Base-by-base conservation (phyloP, 1,284 basidiomycete species). In the Malassezia yamatoensis region DNA sequence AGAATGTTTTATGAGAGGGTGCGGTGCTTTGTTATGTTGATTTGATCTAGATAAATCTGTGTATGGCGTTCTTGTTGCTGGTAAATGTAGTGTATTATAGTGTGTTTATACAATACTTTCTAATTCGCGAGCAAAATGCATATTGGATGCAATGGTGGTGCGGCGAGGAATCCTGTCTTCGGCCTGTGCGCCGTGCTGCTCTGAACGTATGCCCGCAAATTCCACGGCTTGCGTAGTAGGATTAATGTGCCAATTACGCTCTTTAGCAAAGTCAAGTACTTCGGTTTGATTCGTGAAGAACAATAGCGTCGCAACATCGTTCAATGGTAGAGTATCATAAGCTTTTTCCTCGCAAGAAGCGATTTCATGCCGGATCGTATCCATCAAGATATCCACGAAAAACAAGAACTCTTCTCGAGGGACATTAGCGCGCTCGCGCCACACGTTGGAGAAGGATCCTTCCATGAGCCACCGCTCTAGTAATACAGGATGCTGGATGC, bases 381-480 rank as follows among this genome's bases (percentile, higher is more conserved):
- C 85, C 84, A 93, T 88, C 59, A 93, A 78, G 65, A 86, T 85
- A 70, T 90, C 86, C 13, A 90, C 84, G 70, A 93, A 93, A 79
- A 85, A 87, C 65, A 83, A 85, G 78, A 90, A 90, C 74, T 93
- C 90, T 59, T 87, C 85, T 35, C 63, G 62, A 1, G 73, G 60
- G 20, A 64, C 88, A 66, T 90, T 84, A 62, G 88, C 85, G 64
- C 90, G 82, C 40, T 91, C 90, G 64, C 87, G 84, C 89, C 93
- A 99, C 3, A 98, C 91, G 76, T 96, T 94, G 76, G 88, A 90
- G 76, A 98, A 99, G 69, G 86, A 87, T 36, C 93, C 93, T 76
- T 98, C 94, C 93, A 99, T 98, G 57, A 98, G 81, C 88, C 91
- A 96, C 48, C 88, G 81, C 76, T 99, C 94, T 56, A 78, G 65